A percentile compares a stretch with the other conserved stretches of the same genome.
Conservation (phyloP, 768 basidiomycete genomes). For the Suillus americanus region DNA sequence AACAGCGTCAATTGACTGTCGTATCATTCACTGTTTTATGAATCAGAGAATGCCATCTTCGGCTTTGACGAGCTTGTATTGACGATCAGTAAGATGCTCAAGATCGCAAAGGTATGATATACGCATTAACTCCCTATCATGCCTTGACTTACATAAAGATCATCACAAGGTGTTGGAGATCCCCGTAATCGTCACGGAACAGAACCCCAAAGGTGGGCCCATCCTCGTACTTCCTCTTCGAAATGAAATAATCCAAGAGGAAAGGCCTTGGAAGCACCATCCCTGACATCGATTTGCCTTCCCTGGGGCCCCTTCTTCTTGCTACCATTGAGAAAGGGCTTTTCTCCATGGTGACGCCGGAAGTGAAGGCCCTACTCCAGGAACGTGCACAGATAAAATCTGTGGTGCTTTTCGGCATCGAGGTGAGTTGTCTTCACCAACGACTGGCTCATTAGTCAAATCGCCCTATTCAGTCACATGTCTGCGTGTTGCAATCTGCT, state of each 20-base stretch:
- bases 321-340: constrained; percentile 72
- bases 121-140: neutral
- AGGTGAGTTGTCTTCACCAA: constrained; percentile 47
- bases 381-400: constrained; percentile 49
- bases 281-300: constrained; percentile 54
- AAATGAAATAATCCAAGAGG: constrained; percentile 2
- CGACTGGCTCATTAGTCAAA: neutral
- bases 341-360: constrained; percentile 84
- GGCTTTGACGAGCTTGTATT: constrained; percentile 69
- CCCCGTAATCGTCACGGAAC: constrained; percentile 80
- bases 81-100: constrained; percentile 69
- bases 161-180: constrained; percentile 57
- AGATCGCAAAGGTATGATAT: constrained; percentile 59
- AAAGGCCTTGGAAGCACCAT: constrained; percentile 70
- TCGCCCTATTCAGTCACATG: constrained; percentile 62
- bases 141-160: neutral
- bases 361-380: constrained; percentile 54
- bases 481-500: constrained; percentile 85
- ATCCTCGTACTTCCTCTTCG: neutral
- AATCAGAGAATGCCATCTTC: constrained; percentile 52
- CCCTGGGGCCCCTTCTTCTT: constrained; percentile 56
- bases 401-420: constrained; percentile 84
- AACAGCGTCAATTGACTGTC: neutral
- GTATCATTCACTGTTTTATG: constrained; percentile 29
- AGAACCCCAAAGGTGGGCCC: constrained; percentile 72